These are phyloP conservation scores for Rhynchospora pubera DNA, from an alignment of 176 grass and related monocot genomes.

Conservation along the genomic window DNA sequence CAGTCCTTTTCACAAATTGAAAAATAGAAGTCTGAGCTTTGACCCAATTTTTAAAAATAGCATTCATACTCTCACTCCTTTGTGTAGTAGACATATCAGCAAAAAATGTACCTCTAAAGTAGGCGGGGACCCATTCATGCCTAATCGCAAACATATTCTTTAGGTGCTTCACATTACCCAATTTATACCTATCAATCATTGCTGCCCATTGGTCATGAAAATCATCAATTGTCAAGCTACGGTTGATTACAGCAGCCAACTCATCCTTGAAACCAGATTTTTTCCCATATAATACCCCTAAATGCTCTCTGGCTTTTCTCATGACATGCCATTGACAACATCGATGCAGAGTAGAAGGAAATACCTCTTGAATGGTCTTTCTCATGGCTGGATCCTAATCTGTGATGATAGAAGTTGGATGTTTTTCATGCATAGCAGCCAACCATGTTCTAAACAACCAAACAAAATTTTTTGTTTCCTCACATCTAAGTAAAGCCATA, in stretches of 20 bases:
- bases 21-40: neutral
- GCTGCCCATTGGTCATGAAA: neutral
- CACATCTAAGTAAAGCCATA: neutral
- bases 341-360: neutral
- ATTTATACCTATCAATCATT: neutral
- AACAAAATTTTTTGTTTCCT: neutral
- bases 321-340: neutral
- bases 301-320: neutral
- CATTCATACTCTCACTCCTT: conserved; percentile 6
- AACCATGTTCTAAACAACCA: conserved; percentile 8
- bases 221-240: neutral
- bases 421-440: neutral
- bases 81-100: neutral
- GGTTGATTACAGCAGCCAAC: neutral
- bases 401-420: neutral
- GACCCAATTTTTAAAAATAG: neutral
- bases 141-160: neutral
- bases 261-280: neutral
- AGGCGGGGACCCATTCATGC: neutral
- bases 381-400: conserved; percentile 12
- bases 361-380: neutral
- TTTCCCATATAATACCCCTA: neutral
- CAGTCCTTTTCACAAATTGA: neutral
- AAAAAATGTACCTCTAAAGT: neutral
- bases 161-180: neutral